Evolutionary conservation across 2,329 filamentous ascomycete species (phyloP).

Genomic region (Eutypa lata): DNA sequence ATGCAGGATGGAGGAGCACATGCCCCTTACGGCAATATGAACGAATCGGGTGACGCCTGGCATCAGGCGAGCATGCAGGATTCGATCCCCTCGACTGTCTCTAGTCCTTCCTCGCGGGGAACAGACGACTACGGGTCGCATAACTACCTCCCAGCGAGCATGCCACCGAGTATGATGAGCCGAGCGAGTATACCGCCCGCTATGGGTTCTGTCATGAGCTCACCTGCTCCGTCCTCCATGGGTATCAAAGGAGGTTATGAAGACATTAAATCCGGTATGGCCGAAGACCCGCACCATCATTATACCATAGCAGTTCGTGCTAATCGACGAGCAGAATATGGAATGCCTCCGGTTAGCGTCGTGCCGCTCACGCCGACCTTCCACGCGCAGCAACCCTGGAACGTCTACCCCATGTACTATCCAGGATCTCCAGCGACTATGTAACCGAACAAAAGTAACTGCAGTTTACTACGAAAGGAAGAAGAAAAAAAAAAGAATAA

Average conservation of each 20-base stretch:
- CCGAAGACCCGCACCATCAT: background rate
- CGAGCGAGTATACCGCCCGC: constrained; percentile 23
- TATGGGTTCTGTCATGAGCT: constrained; percentile 29
- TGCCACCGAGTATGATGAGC: constrained; percentile 42
- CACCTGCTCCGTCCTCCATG: constrained; percentile 12
- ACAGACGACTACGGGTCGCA: constrained; percentile 44
- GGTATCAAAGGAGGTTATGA: constrained; percentile 33
- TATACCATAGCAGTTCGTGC: constrained; percentile 16
- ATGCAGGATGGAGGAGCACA: constrained; percentile 38
- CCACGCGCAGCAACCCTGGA: constrained; percentile 30
- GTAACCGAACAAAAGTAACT: too few species aligned
- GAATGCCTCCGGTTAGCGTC: constrained; percentile 28
- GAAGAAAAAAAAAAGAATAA: background rate
- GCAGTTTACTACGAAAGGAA: background rate
- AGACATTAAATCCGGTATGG: constrained; percentile 31
- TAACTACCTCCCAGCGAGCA: constrained; percentile 48
- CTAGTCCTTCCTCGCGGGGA: constrained; percentile 49
- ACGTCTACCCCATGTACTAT: constrained; percentile 34
- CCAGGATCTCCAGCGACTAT: constrained; percentile 24
- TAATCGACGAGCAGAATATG: constrained; percentile 29
- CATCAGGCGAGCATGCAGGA: constrained; percentile 37
- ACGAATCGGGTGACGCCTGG: constrained; percentile 46
- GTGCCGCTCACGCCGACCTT: constrained; percentile 30
- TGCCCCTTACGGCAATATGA: constrained; percentile 31
- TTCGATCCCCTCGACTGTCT: constrained; percentile 45